A percentile compares a stretch with the other conserved stretches of the same genome.
These are phyloP conservation scores for Fusarium liriodendri DNA, from an alignment of 2,329 filamentous ascomycete species.

Conservation along the genomic window DNA sequence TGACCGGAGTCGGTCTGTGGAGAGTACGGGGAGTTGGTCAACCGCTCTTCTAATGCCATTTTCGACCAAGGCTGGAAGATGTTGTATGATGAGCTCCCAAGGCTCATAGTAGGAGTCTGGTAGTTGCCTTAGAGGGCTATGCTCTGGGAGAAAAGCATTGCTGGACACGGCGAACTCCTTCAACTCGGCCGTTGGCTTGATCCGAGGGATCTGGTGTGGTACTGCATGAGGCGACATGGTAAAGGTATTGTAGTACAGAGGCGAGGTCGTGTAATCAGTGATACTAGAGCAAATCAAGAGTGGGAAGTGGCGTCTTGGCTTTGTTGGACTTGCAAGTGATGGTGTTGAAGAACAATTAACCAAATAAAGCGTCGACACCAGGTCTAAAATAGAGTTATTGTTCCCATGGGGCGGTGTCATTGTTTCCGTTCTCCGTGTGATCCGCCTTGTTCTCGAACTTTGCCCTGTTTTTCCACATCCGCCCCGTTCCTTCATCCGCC, in stretches of 20 bases:
- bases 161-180: slow-evolving; percentile 54
- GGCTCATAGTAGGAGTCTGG: slow-evolving; percentile 79
- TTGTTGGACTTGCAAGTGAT: not conserved
- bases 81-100: slow-evolving; percentile 79
- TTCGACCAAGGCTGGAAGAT: slow-evolving; percentile 75
- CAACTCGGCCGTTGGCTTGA: slow-evolving; percentile 44
- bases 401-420: not conserved
- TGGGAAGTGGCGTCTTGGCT: not conserved
- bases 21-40: slow-evolving; percentile 75
- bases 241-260: not conserved
- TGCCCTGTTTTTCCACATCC: not conserved
- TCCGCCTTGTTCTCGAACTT: slow-evolving; percentile 12
- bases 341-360: not conserved
- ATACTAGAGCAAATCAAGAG: not conserved
- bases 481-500: not conserved
- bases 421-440: not conserved
- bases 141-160: slow-evolving; percentile 82
- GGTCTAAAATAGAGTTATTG: slow-evolving; percentile 13
- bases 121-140: slow-evolving; percentile 73
- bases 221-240: slow-evolving; percentile 59
- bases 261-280: not conserved
- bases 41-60: slow-evolving; percentile 72
- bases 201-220: slow-evolving; percentile 22
- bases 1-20: slow-evolving; percentile 69
- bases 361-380: not conserved